Conservation (phyloP, 805 yeast genomes). For the Candida golubevii region DNA sequence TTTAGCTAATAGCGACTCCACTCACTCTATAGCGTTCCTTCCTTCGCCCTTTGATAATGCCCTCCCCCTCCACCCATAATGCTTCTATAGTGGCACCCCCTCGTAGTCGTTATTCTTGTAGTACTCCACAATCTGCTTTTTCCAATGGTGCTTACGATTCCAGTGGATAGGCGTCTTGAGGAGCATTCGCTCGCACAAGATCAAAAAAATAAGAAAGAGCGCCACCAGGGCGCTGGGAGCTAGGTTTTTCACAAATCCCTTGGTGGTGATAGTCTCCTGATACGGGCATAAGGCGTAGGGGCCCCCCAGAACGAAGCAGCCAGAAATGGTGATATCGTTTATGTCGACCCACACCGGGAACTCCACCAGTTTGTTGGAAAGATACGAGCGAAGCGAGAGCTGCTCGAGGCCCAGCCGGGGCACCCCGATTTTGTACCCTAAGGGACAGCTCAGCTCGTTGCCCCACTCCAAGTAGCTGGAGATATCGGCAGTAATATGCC, state of each 20-base stretch:
- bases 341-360: slow-evolving; percentile 71
- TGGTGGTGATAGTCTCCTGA: slow-evolving; percentile 46
- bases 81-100: slow-evolving; percentile 82
- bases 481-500: slow-evolving; percentile 33
- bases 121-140: slow-evolving; percentile 55
- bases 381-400: slow-evolving; percentile 25
- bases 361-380: slow-evolving; percentile 20
- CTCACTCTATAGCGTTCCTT: no score
- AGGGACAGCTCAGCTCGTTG: slow-evolving; percentile 30
- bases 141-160: slow-evolving; percentile 57
- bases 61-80: no score
- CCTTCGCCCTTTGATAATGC: no score
- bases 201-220: slow-evolving; percentile 45
- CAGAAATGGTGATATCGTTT: slow-evolving; percentile 66
- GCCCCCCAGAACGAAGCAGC: slow-evolving; percentile 88
- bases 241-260: slow-evolving; percentile 58
- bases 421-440: slow-evolving; percentile 26
- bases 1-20: no score
- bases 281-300: slow-evolving; percentile 77
- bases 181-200: slow-evolving; percentile 49
- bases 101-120: slow-evolving; percentile 65
- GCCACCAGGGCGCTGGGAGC: slow-evolving; percentile 65
- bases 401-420: slow-evolving; percentile 37
- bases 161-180: slow-evolving; percentile 65
- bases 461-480: slow-evolving; percentile 43